Evolutionary conservation across 108 stramenopile genomes (phyloP), one percentile per base, ranked within the genome.

Genomic region (Cyclotella cryptica): DNA sequence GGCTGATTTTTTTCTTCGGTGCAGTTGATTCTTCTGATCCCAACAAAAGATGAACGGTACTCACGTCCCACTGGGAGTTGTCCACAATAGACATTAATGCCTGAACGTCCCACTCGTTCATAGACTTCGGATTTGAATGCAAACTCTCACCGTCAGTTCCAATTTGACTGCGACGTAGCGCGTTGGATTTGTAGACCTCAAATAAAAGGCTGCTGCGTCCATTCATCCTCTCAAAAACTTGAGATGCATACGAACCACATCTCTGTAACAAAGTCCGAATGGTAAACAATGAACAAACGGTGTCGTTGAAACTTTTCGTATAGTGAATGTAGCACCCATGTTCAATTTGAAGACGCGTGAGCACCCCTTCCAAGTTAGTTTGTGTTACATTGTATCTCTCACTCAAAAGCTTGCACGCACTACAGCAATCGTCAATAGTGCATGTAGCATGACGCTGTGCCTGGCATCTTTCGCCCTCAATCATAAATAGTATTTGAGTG

Each of bases 401-500:
- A 10, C 35, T 44, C 26, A 84, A 46, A 22, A 55, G 71, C 58
- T 67, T 82, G 55, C 86, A 87, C 10, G 75, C 75, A 63, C 66
- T 59, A 53, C 86, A 85, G 10, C 73, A 67, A 12, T 71, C 74
- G 11, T 58, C 64, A 44, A 28, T 22, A 40, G 40, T 24, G 29
- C 40, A 82, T 67, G 81, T 84, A 67, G 78, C 77, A 13, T 75
- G 62, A 12, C 65, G 62, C 21, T 67, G 68, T 26, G 47, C 75
- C 15, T 63, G 58, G 53, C 86, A 87, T 46, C 84, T 69, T 42
- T 84, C 84, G 45, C 86, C 86, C 58, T 87, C 86, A 75, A 87
- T 82, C 17, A 87, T 71, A 42, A 87, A 87, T 78, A 87, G 73
- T 18, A 87, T 72, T 28, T 84, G 76, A 1, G 69, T 44, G 62